A percentile compares a stretch with the other conserved stretches of the same genome.
Evolutionary conservation across 192 early-diverging fungal species (phyloP).

Genomic region (Entophlyctis helioformis): DNA sequence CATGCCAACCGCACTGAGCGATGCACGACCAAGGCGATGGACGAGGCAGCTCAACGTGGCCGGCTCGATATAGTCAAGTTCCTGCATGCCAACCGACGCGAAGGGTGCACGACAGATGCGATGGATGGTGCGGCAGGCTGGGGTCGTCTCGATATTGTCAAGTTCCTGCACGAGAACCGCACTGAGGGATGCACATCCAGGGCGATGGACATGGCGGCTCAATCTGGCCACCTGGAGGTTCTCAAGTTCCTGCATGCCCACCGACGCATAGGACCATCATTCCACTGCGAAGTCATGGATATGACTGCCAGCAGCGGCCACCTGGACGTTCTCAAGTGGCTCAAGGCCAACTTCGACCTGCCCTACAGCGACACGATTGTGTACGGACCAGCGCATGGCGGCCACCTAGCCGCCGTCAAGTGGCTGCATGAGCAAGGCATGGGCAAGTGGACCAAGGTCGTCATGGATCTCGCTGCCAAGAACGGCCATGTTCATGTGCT

Average conservation of each 20-base stretch:
- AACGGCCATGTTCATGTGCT: no score
- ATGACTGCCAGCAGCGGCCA: conserved; percentile 3
- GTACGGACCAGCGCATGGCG: conserved; percentile 8
- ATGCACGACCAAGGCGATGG: no score
- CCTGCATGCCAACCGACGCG: no score
- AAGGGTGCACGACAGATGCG: conserved; percentile 9
- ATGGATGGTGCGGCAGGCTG: conserved; percentile 12
- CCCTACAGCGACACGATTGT: conserved; percentile 4
- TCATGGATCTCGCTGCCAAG: no score
- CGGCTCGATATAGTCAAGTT: no score
- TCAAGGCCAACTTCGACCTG: conserved; percentile 2
- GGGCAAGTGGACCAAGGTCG: no score
- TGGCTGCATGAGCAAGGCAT: conserved; percentile 8
- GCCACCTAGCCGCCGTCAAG: conserved; percentile 8
- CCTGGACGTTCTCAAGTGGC: conserved; percentile 5
- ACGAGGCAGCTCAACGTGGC: conserved; percentile 5
- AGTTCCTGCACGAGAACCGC: conserved; percentile 12
- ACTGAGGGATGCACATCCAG: conserved; percentile 11
- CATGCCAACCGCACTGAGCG: no score
- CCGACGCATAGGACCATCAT: no score
- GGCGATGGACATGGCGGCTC: no score
- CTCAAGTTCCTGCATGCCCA: no score
- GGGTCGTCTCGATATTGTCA: conserved; percentile 10
- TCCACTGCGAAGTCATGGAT: conserved; percentile 6
- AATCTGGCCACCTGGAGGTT: no score